Base-by-base conservation (phyloP, 495 filamentous ascomycete species). In the Daldinia caldariorum region DNA sequence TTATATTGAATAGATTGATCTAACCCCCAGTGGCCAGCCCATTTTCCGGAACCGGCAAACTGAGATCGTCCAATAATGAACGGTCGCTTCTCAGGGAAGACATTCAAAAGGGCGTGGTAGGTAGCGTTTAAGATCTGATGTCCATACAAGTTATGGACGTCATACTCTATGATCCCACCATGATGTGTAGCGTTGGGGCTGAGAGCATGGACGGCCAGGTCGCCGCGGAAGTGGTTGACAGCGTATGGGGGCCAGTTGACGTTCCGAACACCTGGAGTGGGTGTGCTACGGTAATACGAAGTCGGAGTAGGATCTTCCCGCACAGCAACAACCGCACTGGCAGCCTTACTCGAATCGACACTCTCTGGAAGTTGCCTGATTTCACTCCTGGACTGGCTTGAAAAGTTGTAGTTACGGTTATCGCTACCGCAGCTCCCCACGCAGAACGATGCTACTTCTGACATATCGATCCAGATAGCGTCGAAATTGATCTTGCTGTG, bases 391-490 rank as follows among this genome's bases (percentile, higher is more conserved):
- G 86, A 83, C 65, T 89, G 85, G 2, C 92, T 91, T 6, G 89
- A 90, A 3, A 94, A 83, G 69, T 93, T 92, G 61, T 91, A 74
- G 5, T 85, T 86, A 49, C 93, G 76, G 58, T 93, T 92, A 1
- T 81, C 80, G 35, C 84, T 87, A 29, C 92, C 92, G 66, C 92
- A 94, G 73, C 87, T 90, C 6, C 92, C 92, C 12, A 91, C 86
- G 66, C 92, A 95, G 84, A 94, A 94, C 0, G 90, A 93, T 16
- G 91, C 88, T 2, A 89, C 88, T 74, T 94, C 92, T 45, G 89
- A 92, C 91, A 94, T 93, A 67, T 94, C 92, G 53, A 95, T 95
- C 93, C 93, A 97, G 41, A 95, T 86, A 6, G 90, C 94, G 75
- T 97, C 93, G 65, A 94, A 93, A 83, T 76, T 70, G 9, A 93